Evolutionary conservation across 1,284 basidiomycete species (phyloP), one percentile per base, ranked within the genome.

Genomic region (Laetiporus sulphureus): DNA sequence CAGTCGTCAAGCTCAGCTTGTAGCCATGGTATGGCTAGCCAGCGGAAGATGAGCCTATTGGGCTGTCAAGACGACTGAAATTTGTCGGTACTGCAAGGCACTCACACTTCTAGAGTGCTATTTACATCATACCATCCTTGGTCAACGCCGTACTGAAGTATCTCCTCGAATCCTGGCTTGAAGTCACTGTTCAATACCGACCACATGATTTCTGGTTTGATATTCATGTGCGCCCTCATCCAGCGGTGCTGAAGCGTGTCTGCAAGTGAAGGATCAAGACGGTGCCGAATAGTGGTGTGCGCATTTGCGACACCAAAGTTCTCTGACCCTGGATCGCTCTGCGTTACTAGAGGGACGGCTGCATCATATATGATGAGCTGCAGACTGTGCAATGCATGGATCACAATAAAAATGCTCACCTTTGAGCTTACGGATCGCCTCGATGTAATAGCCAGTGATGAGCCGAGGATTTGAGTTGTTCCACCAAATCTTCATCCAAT

Each of bases 401-500:
- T 3, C 19, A 31, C 13, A 10, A 16, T 13, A 21, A 18, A 41
- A 30, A 19, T 33, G 33, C 37, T 20, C 35, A 44, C 44, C 53
- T 16, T 53, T 48, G 16, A 47, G 11, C 10, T 48, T 37, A 5
- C 59, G 37, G 1, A 52, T 48, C 5, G 55, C 50, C 1, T 63
- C 50, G 6, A 64, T 41, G 40, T 65, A 67, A 33, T 62, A 67
- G 0, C 46, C 48, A 2, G 46, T 37, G 31, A 71, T 59, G 1
- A 69, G 52, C 0, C 55, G 45, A 2, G 67, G 64, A 38, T 72
- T 69, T 0, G 36, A 45, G 33, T 71, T 69, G 1, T 55, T 70
- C 65, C 64, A 70, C 69, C 65, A 71, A 7, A 67, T 53, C 27
- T 56, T 61, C 23, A 64, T 24, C 65, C 67, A 72, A 3, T 53